Evolutionary conservation across 352 stramenopile species (phyloP), one percentile per base, ranked within the genome.

Genomic region (Aphanomyces stellatus): DNA sequence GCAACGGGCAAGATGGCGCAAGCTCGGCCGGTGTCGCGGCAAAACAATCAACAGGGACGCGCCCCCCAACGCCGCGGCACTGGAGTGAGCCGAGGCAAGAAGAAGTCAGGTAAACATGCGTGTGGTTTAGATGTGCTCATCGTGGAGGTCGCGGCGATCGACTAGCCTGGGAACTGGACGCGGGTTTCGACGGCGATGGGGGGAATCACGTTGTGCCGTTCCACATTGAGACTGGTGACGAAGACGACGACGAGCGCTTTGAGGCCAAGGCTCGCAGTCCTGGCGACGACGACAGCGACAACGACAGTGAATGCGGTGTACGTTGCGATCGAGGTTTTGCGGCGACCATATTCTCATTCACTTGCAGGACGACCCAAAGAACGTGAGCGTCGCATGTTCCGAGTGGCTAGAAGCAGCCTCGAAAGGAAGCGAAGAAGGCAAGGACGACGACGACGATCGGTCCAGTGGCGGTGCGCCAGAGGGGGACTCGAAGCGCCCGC

Each of bases 151-250:
- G n/a, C n/a, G n/a, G n/a, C n/a, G n/a, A n/a, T n/a, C n/a, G n/a
- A n/a, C 24, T 49, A 30, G 56, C 37, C 4, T 64, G 56, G 51
- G 28, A 37, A 31, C 19, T 28, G 49, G n/a, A 24, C 10, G 49
- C 28, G 27, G 11, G n/a, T n/a, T n/a, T n/a, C 13, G 2, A 57
- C 55, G 5, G 22, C 60, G 60, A 63, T 57, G 71, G 78, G n/a
- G 71, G 82, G 51, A 88, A 85, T 69, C 79, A 90, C 42, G 81
- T 90, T 27, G 66, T 83, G 7, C 79, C 78, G 5, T 90, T 88
- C 61, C 63, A 74, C 2, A 30, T 86, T 25, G 80, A 87, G 53
- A n/a, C 74, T 78, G 7, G 77, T 75, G 65, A 74, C 30, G 70
- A 68, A 1, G 43, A 60, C 7, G 64, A 68, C 25, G 65, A 30